Evolutionary conservation across 306 rosid genomes (phyloP), one percentile per base, ranked within the genome.

Genomic region (Alnus glutinosa): DNA sequence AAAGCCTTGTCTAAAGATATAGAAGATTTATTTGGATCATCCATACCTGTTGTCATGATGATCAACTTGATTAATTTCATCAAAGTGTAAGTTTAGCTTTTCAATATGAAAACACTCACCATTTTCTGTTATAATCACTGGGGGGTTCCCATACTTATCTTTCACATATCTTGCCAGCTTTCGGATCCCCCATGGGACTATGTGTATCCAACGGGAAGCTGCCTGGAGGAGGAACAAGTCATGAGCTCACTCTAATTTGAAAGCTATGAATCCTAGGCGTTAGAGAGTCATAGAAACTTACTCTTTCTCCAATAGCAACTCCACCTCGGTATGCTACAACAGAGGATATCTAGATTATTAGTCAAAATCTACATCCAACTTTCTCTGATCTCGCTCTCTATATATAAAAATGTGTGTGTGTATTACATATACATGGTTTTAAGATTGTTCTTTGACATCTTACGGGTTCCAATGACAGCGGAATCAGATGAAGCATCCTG

Each of bases 131-230:
- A 94, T 89, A 48, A 92, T 87, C 68, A 92, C 72, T 10, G 96
- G 87, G 8, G 89, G 90, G 77, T 94, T 86, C 39, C 91, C 87
- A 70, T 92, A 94, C 85, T 88, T 90, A 10, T 71, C 81, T 75
- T 89, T 94, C 79, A 92, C 87, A 83, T 92, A 80, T 54, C 70
- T 85, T 73, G 89, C 88, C 86, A 90, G 82, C 83, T 89, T 92
- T 66, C 92, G 72, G 77, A 94, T 89, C 10, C 98, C 98, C 98
- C 98, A 94, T 55, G 98, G 97, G 4, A 94, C 98, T 73, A 94
- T 92, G 76, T 76, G 94, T 32, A 94, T 44, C 98, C 98, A 94
- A 70, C 81, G 64, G 63, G 97, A 94, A 76, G 97, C 95, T 66
- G 95, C 97, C 97, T 94, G 81, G 83, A 81, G 81, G 78, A 71